Evolutionary conservation across 306 rosid genomes (phyloP).

Genomic region (Comarum palustre): DNA sequence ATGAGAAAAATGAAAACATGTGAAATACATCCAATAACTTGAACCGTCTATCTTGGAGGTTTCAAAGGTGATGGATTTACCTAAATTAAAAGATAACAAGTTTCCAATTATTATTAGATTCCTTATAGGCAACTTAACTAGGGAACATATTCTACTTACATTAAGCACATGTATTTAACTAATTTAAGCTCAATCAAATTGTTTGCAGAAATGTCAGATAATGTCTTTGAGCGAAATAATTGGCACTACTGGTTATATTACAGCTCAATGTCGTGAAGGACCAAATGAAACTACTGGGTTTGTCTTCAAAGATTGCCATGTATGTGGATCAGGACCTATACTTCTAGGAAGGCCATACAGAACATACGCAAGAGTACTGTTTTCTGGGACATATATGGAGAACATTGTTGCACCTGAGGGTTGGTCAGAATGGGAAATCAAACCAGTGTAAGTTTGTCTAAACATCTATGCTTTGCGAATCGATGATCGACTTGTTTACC

Average conservation of each 20-base stretch:
- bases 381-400: constrained; percentile 9
- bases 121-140: too few species aligned
- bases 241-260: neutral
- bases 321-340: constrained; percentile 9
- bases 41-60: too few species aligned
- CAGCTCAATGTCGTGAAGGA: neutral
- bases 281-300: constrained; percentile 4
- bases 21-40: too few species aligned
- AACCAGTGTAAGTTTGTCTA: constrained; percentile 12
- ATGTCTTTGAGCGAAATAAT: too few species aligned
- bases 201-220: neutral
- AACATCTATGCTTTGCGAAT: neutral
- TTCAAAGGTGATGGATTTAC: too few species aligned
- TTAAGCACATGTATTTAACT: too few species aligned
- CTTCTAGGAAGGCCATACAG: constrained; percentile 25
- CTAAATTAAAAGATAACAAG: too few species aligned
- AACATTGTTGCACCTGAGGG: constrained; percentile 22
- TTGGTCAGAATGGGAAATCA: constrained; percentile 12
- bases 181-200: too few species aligned
- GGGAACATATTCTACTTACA: too few species aligned
- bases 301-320: constrained; percentile 15
- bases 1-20: too few species aligned
- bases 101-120: too few species aligned
- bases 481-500: too few species aligned
- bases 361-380: constrained; percentile 16